Base-by-base conservation (phyloP, 2,329 filamentous ascomycete species). In the Phialophora verrucosa region DNA sequence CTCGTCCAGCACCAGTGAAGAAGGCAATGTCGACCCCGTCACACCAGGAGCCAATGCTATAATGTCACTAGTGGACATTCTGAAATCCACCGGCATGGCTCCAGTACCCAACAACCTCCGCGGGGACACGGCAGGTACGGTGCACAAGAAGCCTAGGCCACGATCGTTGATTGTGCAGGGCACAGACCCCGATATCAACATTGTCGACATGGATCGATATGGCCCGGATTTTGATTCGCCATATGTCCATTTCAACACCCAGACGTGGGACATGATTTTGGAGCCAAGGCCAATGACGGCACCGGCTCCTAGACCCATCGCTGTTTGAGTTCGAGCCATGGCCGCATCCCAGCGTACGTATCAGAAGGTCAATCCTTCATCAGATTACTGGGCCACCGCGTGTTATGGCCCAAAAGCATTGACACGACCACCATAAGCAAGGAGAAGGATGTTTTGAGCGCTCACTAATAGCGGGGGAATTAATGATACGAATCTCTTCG, bases 191-290 rank as follows among this genome's bases (percentile, higher is more conserved):
- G 35, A 44, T 4, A 17, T 62, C 23, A 62, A 31, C 1, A 54
- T 64, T 29, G 56, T 65, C 8, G 63, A 63, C 49, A 56, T 23
- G 42, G 64, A 59, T 23, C 63, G 50, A 12, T 61, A 60, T 56
- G 63, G 63, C 49, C 47, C 51, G 12, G 59, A 62, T 12, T 49
- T 66, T 25, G 49, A 65, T 27, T 35, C 64, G 63, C 66, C 66
- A 27, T 63, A 69, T n/a, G 64, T 73, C 23, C 71, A 73, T 55
- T 71, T 73, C 64, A 73, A 73, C 49, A 71, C 71, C 4, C 63
- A 66, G 38, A 73, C 71, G 2, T 73, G 71, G 71, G 71, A 73
- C 63, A 62, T 63, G 42, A 70, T 72, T 11, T 51, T 72, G 42
- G 65, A 44, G 3, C 58, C 63, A 29, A 47, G 56, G 50, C 57